A percentile compares a stretch with the other conserved stretches of the same genome.
Conservation (phyloP, 2,329 filamentous ascomycete species). For the Microsporum canis region DNA sequence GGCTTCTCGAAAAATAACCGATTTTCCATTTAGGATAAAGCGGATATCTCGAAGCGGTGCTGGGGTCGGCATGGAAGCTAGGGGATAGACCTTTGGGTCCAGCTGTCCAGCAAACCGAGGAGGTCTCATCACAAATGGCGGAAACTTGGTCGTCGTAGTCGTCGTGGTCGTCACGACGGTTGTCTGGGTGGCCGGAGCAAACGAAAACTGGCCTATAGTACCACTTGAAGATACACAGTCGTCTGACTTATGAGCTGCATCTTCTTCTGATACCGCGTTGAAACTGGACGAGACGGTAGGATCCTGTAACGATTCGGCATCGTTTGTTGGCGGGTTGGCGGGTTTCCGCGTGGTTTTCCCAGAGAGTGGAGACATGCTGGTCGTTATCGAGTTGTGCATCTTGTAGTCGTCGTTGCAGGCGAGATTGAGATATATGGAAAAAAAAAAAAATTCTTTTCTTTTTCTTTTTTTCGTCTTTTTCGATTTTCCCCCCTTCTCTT, state of each 20-base stretch:
- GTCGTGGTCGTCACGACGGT: slow-evolving; percentile 79
- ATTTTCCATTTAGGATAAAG: slow-evolving; percentile 55
- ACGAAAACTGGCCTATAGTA: slow-evolving; percentile 49
- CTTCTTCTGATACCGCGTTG: background rate
- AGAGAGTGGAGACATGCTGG: background rate
- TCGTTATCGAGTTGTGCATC: background rate
- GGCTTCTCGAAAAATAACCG: slow-evolving; percentile 52
- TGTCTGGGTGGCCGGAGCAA: slow-evolving; percentile 52
- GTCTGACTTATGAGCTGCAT: background rate
- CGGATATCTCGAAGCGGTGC: slow-evolving; percentile 64
- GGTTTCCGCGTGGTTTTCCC: slow-evolving; percentile 1
- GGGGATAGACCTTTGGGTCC: slow-evolving; percentile 79
- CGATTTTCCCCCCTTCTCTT: background rate
- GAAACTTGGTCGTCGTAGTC: slow-evolving; percentile 69
- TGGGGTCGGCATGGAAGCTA: slow-evolving; percentile 73
- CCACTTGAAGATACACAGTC: background rate
- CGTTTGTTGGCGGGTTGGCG: background rate
- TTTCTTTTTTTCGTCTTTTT: background rate
- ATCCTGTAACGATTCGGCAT: background rate
- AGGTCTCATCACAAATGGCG: slow-evolving; percentile 67
- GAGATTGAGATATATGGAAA: background rate
- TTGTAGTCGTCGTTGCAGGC: background rate
- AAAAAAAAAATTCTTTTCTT: background rate
- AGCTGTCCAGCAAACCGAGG: slow-evolving; percentile 59
- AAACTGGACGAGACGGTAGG: background rate